Conservation (phyloP, 352 stramenopile species). For the Detonula confervacea region DNA sequence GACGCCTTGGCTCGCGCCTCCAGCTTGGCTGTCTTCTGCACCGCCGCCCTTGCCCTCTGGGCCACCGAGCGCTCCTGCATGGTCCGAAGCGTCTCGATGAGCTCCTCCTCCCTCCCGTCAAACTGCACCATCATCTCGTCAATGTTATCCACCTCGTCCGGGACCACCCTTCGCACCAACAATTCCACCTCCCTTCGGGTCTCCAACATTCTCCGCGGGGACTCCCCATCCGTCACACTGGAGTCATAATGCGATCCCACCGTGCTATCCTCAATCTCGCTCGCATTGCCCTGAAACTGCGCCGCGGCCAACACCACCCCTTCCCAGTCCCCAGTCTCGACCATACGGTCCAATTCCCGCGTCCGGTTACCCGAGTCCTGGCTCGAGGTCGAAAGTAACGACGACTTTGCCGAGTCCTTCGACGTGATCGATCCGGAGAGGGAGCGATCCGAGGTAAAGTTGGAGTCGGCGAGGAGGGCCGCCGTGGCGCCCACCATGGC, state of each 20-base stretch:
- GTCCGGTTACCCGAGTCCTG: not conserved
- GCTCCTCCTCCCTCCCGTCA: constrained; percentile 82
- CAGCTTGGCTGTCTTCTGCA: constrained; percentile 77
- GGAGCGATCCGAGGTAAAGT: not conserved
- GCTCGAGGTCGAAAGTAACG: not conserved
- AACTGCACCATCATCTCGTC: constrained; percentile 86
- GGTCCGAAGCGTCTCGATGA: constrained; percentile 79
- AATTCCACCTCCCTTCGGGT: constrained; percentile 77
- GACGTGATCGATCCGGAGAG: constrained; percentile 8
- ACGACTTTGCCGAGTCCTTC: not conserved
- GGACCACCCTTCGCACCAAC: constrained; percentile 77
- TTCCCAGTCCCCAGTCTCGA: constrained; percentile 73
- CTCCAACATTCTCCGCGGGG: constrained; percentile 40
- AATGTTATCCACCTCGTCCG: constrained; percentile 84
- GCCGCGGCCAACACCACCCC: constrained; percentile 67
- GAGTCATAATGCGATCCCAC: no score
- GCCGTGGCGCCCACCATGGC: constrained; percentile 80
- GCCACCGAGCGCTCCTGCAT: constrained; percentile 84
- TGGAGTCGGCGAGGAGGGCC: constrained; percentile 66
- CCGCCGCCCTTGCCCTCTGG: constrained; percentile 65
- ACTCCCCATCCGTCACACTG: no score
- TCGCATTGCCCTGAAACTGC: constrained; percentile 56
- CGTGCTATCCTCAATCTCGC: no score
- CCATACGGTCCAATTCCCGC: constrained; percentile 55
- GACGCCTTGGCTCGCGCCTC: constrained; percentile 66